phyloP scores from a whole-genome alignment of 306 rosid genomes.

The Nissolia schottii region DNA sequence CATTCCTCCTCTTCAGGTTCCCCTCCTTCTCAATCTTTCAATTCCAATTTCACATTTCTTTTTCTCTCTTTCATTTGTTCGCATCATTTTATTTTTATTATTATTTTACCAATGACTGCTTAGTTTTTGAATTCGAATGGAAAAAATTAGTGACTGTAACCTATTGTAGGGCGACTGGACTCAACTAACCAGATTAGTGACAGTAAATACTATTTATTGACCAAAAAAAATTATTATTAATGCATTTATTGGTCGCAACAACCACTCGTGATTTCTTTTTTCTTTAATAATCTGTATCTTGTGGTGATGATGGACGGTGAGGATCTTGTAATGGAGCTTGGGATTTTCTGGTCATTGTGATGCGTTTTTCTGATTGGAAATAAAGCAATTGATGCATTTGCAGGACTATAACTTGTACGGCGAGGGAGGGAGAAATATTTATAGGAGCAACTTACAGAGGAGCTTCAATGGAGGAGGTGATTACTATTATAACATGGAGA shows the following conservation, averaged over 20 bases:
- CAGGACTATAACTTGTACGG: slow-evolving; percentile 71
- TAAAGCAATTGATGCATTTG: neutral
- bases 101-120: too few relatives aligned
- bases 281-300: neutral
- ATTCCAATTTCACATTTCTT: neutral
- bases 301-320: neutral
- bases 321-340: neutral
- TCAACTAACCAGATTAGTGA: too few relatives aligned
- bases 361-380: slow-evolving; percentile 29
- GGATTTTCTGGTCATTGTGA: neutral
- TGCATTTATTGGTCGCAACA: slow-evolving; percentile 3
- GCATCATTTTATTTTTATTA: neutral
- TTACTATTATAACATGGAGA: slow-evolving; percentile 45
- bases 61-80: neutral
- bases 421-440: slow-evolving; percentile 68
- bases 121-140: too few relatives aligned
- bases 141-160: too few relatives aligned
- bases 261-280: neutral
- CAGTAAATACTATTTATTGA: too few relatives aligned
- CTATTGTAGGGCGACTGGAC: too few relatives aligned
- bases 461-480: slow-evolving; percentile 45
- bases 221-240: neutral
- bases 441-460: slow-evolving; percentile 51
- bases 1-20: slow-evolving; percentile 67
- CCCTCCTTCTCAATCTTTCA: neutral